Conservation (phyloP, 257 asterid genomes). For the Nicotiana noctiflora region DNA sequence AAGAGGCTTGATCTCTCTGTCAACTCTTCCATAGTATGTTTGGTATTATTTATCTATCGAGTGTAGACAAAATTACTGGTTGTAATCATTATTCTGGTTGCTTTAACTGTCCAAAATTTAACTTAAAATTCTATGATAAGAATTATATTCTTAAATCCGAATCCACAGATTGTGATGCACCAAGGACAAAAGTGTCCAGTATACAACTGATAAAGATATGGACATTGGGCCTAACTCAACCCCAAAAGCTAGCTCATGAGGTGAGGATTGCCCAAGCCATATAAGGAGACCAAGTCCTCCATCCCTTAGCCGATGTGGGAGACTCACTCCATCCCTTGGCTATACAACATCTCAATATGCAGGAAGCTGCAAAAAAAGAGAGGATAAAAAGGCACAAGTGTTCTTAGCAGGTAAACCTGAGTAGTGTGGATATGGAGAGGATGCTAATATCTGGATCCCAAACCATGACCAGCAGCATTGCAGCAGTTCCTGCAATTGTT, state of each 20-base stretch:
- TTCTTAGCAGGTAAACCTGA: slow-evolving; percentile 43
- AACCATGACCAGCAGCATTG: slow-evolving; percentile 80
- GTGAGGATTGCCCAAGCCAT: too few species aligned
- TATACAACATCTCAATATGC: neutral
- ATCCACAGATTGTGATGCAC: neutral
- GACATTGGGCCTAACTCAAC: too few species aligned
- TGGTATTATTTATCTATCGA: neutral
- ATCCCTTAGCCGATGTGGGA: too few species aligned
- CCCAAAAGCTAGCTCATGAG: too few species aligned
- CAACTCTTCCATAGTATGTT: neutral
- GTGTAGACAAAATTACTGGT: neutral
- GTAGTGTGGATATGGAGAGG: slow-evolving; percentile 62
- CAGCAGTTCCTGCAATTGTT: slow-evolving; percentile 74
- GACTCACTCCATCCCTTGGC: too few species aligned
- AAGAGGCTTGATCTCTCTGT: neutral
- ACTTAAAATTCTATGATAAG: neutral
- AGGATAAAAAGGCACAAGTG: neutral
- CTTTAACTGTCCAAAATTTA: neutral
- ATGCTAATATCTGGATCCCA: slow-evolving; percentile 73
- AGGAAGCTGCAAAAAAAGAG: neutral
- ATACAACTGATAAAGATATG: neutral
- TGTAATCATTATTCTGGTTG: neutral
- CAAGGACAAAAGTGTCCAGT: neutral
- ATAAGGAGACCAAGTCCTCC: too few species aligned
- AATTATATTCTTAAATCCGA: neutral